phyloP scores from a whole-genome alignment of 768 basidiomycete genomes.

The Phallus indusiatus region DNA sequence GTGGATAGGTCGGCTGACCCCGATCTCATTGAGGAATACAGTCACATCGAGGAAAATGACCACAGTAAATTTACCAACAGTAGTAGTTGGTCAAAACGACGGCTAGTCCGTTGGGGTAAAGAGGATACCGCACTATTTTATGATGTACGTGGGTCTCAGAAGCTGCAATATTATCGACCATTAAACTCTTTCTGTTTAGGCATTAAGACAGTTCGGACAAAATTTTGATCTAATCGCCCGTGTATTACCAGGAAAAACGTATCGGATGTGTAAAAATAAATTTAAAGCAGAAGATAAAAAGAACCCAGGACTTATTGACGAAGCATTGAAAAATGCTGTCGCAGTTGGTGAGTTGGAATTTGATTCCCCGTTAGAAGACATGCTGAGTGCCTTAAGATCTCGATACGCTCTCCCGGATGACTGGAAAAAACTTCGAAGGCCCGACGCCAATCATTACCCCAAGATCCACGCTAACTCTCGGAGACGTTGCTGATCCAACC shows the following conservation, averaged over 20 bases:
- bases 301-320: constrained; percentile 56
- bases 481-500: background rate
- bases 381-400: constrained; percentile 41
- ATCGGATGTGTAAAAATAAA: constrained; percentile 88
- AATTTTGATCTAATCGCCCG: constrained; percentile 90
- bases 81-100: constrained; percentile 63
- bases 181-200: constrained; percentile 35
- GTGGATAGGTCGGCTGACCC: constrained; percentile 64
- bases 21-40: constrained; percentile 43
- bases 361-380: background rate
- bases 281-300: constrained; percentile 85
- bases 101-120: constrained; percentile 82
- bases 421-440: constrained; percentile 78
- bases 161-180: background rate
- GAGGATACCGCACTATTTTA: constrained; percentile 87
- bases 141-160: constrained; percentile 42
- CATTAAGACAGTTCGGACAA: constrained; percentile 82
- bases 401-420: constrained; percentile 63
- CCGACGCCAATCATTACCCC: constrained; percentile 62
- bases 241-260: constrained; percentile 73
- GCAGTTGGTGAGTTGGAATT: constrained; percentile 56
- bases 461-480: background rate
- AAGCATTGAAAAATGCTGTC: constrained; percentile 48
- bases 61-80: constrained; percentile 81
- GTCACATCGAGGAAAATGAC: constrained; percentile 75